phyloP scores from a whole-genome alignment of 805 yeast species.

The Wickerhamiella spandovensis region DNA sequence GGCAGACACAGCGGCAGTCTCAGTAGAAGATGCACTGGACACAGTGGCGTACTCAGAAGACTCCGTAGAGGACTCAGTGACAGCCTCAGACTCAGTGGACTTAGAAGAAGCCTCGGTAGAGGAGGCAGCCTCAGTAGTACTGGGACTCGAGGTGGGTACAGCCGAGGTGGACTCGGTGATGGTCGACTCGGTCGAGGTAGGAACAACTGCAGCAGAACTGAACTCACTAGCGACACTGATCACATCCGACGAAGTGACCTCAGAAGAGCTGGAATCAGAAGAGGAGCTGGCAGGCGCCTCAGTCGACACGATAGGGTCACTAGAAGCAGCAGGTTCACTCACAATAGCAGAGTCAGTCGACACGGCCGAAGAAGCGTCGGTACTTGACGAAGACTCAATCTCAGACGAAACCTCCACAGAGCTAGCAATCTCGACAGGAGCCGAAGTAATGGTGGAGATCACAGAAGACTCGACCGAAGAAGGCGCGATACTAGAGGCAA shows the following conservation, averaged over 20 bases:
- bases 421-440: too few species aligned
- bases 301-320: background rate
- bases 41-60: too few species aligned
- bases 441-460: too few species aligned
- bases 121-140: too few species aligned
- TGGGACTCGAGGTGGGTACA: too few species aligned
- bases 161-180: too few species aligned
- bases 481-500: background rate
- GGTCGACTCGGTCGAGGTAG: background rate
- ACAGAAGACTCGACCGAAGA: background rate
- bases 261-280: background rate
- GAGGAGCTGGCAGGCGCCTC: background rate
- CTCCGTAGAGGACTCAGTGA: too few species aligned
- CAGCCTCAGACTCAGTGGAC: background rate
- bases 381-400: background rate
- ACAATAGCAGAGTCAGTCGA: background rate
- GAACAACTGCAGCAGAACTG: too few species aligned
- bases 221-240: background rate
- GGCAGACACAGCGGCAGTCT: background rate
- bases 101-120: background rate
- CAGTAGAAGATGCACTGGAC: background rate
- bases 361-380: background rate
- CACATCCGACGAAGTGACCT: background rate
- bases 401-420: too few species aligned
- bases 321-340: slow-evolving; percentile 1